A percentile compares a stretch with the other conserved stretches of the same genome.
These are phyloP conservation scores for Theileria sp. DNA, from an alignment of 169 alveolate genomes.

Conservation along the genomic window DNA sequence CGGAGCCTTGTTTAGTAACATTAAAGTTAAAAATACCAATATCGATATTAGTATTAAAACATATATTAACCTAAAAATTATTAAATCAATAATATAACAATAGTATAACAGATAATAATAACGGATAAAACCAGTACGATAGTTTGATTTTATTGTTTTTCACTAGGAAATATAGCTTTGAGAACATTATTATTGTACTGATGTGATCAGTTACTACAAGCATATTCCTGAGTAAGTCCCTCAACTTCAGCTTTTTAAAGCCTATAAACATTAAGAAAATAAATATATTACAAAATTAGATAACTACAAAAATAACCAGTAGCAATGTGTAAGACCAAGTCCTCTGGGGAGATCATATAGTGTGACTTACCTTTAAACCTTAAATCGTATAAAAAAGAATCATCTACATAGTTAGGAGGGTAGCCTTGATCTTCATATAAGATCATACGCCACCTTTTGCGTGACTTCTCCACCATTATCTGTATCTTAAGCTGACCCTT, in stretches of 20 bases:
- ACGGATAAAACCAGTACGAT: neutral
- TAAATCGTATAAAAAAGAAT: conserved; percentile 37
- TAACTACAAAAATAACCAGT: no score
- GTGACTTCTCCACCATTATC: conserved; percentile 17
- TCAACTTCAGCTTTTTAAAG: conserved; percentile 27
- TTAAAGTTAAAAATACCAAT: conserved; percentile 11
- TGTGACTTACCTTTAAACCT: conserved; percentile 22
- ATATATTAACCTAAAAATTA: conserved; percentile 21
- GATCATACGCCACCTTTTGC: conserved; percentile 32
- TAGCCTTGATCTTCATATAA: conserved; percentile 46
- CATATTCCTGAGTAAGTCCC: conserved; percentile 50
- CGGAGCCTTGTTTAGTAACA: conserved; percentile 32
- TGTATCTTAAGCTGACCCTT: conserved; percentile 59
- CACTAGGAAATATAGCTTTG: conserved; percentile 24
- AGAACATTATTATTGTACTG: conserved; percentile 60
- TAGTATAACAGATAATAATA: neutral
- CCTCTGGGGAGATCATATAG: neutral
- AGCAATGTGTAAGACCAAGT: neutral
- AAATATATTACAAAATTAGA: neutral
- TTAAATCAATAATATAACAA: neutral
- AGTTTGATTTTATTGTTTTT: conserved; percentile 40
- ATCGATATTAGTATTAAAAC: conserved; percentile 15
- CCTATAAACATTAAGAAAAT: neutral
- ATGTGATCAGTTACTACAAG: conserved; percentile 47
- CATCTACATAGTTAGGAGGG: conserved; percentile 54